Conservation (phyloP, 768 basidiomycete species). For the Auricularia sp. region DNA sequence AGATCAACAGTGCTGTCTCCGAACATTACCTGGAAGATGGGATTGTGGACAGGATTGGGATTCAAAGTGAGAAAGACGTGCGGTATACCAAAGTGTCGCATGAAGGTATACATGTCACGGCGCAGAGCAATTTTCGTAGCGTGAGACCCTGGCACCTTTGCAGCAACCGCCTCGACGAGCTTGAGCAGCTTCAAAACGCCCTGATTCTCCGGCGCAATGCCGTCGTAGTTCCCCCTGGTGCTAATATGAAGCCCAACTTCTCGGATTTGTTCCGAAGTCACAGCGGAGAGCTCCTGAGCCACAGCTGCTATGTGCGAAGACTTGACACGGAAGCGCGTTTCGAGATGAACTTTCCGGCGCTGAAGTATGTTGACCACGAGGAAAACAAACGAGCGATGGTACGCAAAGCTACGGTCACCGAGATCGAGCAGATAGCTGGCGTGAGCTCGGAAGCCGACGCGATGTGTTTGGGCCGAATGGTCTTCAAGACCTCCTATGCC, state of each 20-base stretch:
- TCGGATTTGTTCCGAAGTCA: slow-evolving; percentile 2
- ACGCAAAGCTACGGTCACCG: slow-evolving; percentile 13
- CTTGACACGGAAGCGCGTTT: slow-evolving; percentile 11
- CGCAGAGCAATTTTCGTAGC: slow-evolving; percentile 14
- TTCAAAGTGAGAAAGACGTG: slow-evolving; percentile 21
- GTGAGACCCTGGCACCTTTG: too few species aligned
- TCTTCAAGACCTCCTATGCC: slow-evolving; percentile 24
- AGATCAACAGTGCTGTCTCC: slow-evolving; percentile 13
- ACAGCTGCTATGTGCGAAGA: too few species aligned
- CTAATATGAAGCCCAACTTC: slow-evolving; percentile 7
- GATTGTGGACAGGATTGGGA: slow-evolving; percentile 15
- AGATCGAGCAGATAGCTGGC: slow-evolving; percentile 17
- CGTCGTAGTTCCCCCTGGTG: background rate
- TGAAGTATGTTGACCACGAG: slow-evolving; percentile 20
- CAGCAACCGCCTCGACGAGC: too few species aligned
- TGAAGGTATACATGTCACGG: slow-evolving; percentile 20
- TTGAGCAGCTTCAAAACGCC: slow-evolving; percentile 6
- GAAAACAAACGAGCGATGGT: slow-evolving; percentile 20
- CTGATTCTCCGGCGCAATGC: slow-evolving; percentile 12
- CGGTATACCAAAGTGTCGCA: slow-evolving; percentile 21
- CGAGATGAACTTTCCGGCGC: slow-evolving; percentile 14
- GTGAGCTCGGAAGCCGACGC: slow-evolving; percentile 14
- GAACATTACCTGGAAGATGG: slow-evolving; percentile 22
- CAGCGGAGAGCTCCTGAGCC: too few species aligned
- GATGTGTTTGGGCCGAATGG: background rate